Conservation (phyloP, 495 filamentous ascomycete species). For the Xanthoparmelia taractica region DNA sequence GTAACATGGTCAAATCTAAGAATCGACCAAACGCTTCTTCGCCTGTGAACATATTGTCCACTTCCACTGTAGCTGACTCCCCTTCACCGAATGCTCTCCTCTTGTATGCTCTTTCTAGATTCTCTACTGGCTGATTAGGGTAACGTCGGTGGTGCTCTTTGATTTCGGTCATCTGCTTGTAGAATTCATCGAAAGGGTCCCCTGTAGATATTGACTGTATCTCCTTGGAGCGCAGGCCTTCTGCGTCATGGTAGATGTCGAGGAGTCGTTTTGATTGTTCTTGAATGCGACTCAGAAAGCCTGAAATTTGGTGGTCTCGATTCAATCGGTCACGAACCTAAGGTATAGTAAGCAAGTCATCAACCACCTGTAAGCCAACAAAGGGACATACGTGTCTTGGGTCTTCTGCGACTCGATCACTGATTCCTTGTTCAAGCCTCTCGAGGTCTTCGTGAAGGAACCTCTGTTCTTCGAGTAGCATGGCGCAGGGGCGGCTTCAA, state of each 20-base stretch:
- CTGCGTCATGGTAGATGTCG: slow-evolving; percentile 75
- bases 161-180: slow-evolving; percentile 70
- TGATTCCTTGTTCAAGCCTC: slow-evolving; percentile 85
- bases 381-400: slow-evolving; percentile 66
- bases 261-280: slow-evolving; percentile 73
- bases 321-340: slow-evolving; percentile 78
- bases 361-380: background rate
- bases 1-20: slow-evolving; percentile 73
- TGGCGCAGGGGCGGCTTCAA: slow-evolving; percentile 33
- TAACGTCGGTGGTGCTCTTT: slow-evolving; percentile 85
- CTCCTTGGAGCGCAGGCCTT: slow-evolving; percentile 63
- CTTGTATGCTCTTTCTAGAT: slow-evolving; percentile 87
- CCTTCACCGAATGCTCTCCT: slow-evolving; percentile 59
- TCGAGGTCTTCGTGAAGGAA: slow-evolving; percentile 93
- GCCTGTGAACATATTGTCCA: slow-evolving; percentile 89
- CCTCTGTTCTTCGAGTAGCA: slow-evolving; percentile 87
- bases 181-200: slow-evolving; percentile 88
- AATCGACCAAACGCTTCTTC: slow-evolving; percentile 89
- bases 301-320: slow-evolving; percentile 84
- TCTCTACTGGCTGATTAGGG: slow-evolving; percentile 90
- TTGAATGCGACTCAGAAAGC: slow-evolving; percentile 78
- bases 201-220: slow-evolving; percentile 76
- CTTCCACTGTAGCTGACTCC: slow-evolving; percentile 53
- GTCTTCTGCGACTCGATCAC: slow-evolving; percentile 79
- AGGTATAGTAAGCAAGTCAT: slow-evolving; percentile 27